These are phyloP conservation scores for Dalbergia cultrata DNA, from an alignment of 306 rosid genomes.

Conservation along the genomic window DNA sequence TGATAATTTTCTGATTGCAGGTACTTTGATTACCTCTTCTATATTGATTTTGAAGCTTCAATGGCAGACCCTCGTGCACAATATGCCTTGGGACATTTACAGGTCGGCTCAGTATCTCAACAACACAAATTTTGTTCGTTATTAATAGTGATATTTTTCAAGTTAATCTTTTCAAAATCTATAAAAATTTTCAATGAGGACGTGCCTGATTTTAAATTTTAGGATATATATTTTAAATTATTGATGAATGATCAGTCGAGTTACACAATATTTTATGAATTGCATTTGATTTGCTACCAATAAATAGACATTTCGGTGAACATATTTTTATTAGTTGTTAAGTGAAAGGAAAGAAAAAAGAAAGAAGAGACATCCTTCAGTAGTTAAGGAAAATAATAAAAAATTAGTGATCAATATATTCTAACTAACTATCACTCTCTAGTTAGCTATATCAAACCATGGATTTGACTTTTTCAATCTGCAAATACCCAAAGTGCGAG, in stretches of 20 bases:
- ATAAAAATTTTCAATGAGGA: slow-evolving; percentile 4
- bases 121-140: slow-evolving; percentile 25
- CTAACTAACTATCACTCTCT: neutral
- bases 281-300: neutral
- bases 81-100: slow-evolving; percentile 77
- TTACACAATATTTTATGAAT: neutral
- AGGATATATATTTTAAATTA: slow-evolving; percentile 5
- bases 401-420: neutral
- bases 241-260: neutral
- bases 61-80: slow-evolving; percentile 91
- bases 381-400: neutral
- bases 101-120: slow-evolving; percentile 60
- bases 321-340: neutral
- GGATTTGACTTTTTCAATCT: neutral
- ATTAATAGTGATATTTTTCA: neutral
- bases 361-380: neutral
- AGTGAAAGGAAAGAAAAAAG: neutral
- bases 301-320: neutral
- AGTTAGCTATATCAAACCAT: neutral
- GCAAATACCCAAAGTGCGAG: neutral
- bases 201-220: neutral
- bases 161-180: neutral
- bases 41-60: slow-evolving; percentile 89
- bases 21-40: slow-evolving; percentile 88
- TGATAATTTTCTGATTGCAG: slow-evolving; percentile 57